Evolutionary conservation across 108 stramenopile species (phyloP).

Genomic region (Nitzschia putrida): DNA sequence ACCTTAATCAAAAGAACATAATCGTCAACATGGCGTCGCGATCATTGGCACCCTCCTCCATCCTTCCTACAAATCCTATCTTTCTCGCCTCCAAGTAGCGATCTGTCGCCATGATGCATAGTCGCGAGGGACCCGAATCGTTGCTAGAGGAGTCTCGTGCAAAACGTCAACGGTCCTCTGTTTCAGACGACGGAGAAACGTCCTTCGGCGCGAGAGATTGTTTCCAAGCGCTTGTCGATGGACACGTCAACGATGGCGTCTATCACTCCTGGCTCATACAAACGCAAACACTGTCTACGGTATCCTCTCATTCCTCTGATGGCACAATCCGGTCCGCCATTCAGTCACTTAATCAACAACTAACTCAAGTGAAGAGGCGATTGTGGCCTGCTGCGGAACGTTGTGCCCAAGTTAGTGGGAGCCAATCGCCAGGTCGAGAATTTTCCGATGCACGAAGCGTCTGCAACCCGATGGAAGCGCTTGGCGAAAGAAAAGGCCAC

Average conservation of each 20-base stretch:
- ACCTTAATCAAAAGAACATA: no score
- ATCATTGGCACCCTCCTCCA: no score
- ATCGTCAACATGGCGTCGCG: no score
- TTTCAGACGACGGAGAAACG: not conserved
- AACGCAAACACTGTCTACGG: not conserved
- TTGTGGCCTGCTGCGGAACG: constrained; percentile 58
- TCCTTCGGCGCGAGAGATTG: constrained; percentile 1
- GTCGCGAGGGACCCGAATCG: not conserved
- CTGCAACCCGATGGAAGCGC: constrained; percentile 74
- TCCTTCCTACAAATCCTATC: no score
- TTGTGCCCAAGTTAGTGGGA: constrained; percentile 31
- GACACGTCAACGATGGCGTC: constrained; percentile 16
- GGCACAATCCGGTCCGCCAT: constrained; percentile 3
- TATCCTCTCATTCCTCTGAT: not conserved
- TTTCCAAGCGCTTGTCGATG: constrained; percentile 24
- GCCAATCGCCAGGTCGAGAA: constrained; percentile 31
- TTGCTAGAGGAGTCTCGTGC: not conserved
- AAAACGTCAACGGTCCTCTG: not conserved
- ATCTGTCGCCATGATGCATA: not conserved
- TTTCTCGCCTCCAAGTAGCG: no score
- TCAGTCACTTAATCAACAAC: constrained; percentile 34
- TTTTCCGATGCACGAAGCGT: constrained; percentile 61
- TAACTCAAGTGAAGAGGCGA: constrained; percentile 55
- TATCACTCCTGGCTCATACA: constrained; percentile 23
- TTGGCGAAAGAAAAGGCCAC: constrained; percentile 50